Conservation (phyloP, 768 basidiomycete genomes). For the Hebeloma cylindrosporum region DNA sequence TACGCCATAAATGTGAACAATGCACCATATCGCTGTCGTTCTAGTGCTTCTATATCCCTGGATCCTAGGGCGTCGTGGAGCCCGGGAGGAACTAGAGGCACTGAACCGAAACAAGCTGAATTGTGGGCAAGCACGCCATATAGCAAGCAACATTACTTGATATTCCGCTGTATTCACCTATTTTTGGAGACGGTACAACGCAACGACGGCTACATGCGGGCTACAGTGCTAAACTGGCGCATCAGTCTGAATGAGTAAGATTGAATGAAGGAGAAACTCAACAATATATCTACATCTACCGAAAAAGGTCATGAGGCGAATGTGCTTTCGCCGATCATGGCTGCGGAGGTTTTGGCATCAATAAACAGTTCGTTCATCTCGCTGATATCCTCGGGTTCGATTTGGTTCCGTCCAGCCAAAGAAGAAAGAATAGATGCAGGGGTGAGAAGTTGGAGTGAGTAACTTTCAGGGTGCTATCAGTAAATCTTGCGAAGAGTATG, state of each 20-base stretch:
- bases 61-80: no score
- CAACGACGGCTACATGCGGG: no score
- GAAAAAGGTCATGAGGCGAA: slow-evolving; percentile 2
- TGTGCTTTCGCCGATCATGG: slow-evolving; percentile 16
- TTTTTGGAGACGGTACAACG: no score
- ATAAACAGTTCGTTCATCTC: slow-evolving; percentile 96
- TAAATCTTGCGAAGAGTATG: slow-evolving; percentile 8
- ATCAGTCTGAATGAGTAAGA: no score
- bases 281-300: background rate
- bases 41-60: no score
- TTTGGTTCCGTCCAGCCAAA: slow-evolving; percentile 75
- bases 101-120: no score
- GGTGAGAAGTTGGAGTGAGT: slow-evolving; percentile 87
- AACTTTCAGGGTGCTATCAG: slow-evolving; percentile 44
- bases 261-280: background rate
- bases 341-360: slow-evolving; percentile 84
- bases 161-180: no score
- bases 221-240: slow-evolving; percentile 11
- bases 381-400: slow-evolving; percentile 83
- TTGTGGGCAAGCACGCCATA: no score
- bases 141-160: no score
- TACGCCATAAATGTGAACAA: no score
- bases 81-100: no score
- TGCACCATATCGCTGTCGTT: no score
- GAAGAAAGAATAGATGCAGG: slow-evolving; percentile 87